Percentiles rank a stretch among this genome's conserved stretches.
Evolutionary conservation across 768 basidiomycete species (phyloP).

Genomic region (Amanita jacksonii): DNA sequence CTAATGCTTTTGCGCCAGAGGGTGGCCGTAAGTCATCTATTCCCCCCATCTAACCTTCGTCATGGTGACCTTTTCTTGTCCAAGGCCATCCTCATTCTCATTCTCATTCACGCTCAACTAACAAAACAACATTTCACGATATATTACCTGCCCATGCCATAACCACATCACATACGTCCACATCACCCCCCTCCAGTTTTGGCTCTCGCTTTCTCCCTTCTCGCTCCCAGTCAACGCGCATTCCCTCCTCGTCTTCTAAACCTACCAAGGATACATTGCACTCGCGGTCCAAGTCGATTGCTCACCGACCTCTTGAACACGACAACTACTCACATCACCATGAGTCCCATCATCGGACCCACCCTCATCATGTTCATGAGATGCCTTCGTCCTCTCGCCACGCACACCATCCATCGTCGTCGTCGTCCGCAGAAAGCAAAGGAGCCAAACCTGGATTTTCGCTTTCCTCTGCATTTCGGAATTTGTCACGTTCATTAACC

Average conservation of each 20-base stretch:
- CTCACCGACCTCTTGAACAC: background rate
- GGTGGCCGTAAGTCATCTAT: background rate
- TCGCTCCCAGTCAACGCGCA: conserved; percentile 9
- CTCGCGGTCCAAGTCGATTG: conserved; percentile 2
- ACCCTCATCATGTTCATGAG: background rate
- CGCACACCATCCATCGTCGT: background rate
- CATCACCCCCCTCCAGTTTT: conserved; percentile 16
- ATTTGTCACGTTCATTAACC: conserved; percentile 6
- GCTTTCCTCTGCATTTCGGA: background rate
- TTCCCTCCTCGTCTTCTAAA: conserved; percentile 1
- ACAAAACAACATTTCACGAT: conserved; percentile 32
- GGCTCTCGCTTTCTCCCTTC: conserved; percentile 1
- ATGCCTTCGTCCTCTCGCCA: background rate
- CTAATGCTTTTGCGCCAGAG: conserved; percentile 18
- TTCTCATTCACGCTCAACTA: conserved; percentile 10
- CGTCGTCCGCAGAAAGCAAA: background rate
- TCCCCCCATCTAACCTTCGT: background rate
- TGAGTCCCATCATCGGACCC: background rate
- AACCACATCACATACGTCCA: conserved; percentile 20
- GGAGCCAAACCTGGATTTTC: conserved; percentile 5
- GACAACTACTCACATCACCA: background rate
- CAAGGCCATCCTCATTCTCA: conserved; percentile 1
- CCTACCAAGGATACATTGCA: background rate
- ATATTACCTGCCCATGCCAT: conserved; percentile 39
- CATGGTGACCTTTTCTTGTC: background rate